These are phyloP conservation scores for Colletotrichum sp. DNA, from an alignment of 2,329 filamentous ascomycete genomes.

Conservation along the genomic window DNA sequence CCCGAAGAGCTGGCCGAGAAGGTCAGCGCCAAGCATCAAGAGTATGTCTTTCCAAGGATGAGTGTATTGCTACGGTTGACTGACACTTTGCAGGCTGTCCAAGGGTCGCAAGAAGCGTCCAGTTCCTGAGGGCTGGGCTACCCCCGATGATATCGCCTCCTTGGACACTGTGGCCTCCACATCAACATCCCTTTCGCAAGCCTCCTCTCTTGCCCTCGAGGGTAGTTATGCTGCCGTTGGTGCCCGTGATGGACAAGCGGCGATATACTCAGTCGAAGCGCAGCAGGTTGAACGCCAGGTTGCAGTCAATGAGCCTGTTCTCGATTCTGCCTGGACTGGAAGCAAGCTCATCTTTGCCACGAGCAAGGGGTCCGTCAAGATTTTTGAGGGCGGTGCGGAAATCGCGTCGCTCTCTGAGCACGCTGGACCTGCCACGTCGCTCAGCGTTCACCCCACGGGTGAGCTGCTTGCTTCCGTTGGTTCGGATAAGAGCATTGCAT, in stretches of 20 bases:
- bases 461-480: conserved; percentile 87
- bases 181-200: conserved; percentile 50
- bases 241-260: conserved; percentile 75
- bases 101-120: conserved; percentile 89
- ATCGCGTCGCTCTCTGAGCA: conserved; percentile 78
- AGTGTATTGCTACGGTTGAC: not conserved
- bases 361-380: conserved; percentile 77
- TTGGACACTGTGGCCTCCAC: conserved; percentile 51
- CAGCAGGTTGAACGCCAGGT: conserved; percentile 72
- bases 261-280: conserved; percentile 75
- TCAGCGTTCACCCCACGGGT: conserved; percentile 83
- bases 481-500: conserved; percentile 87
- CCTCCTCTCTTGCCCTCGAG: conserved; percentile 54
- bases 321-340: conserved; percentile 67
- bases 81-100: conserved; percentile 66
- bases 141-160: conserved; percentile 68
- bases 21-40: conserved; percentile 81
- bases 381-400: conserved; percentile 76
- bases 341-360: conserved; percentile 75
- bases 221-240: conserved; percentile 75
- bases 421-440: conserved; percentile 77
- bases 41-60: conserved; percentile 57
- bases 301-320: conserved; percentile 71
- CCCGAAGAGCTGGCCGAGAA: conserved; percentile 73
- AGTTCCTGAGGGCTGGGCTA: conserved; percentile 84